Evolutionary conservation across 108 stramenopile genomes (phyloP), one percentile per base, ranked within the genome.

Genomic region (Halocafeteria seosinensis): DNA sequence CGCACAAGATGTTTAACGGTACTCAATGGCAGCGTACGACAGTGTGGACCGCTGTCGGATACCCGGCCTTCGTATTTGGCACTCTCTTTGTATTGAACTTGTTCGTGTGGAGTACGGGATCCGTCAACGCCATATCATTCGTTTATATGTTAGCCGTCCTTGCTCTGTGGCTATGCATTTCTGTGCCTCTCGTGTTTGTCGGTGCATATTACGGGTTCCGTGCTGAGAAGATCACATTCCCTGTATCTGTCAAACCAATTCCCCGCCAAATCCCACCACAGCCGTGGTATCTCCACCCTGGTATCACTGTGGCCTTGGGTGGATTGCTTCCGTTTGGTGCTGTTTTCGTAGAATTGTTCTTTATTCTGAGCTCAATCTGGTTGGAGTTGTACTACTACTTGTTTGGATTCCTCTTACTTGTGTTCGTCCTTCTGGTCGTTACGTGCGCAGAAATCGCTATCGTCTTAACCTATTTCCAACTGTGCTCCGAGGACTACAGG

Each of bases 181-280:
- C 86, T 51, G 87, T 92, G 42, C 98, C 98, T 8, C 74, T 99
- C 34, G 90, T 89, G 57, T 99, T 99, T 71, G 53, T 99, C 23
- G 98, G 98, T 9, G 91, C 92, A 53, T 94, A 93, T 81, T 88
- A 89, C 78, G 98, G 95, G 59, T 99, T 91, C 91, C 93, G 92
- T 84, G 71, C 66, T 57, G 89, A 88, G 38, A 62, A 84, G 26
- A 26, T 64, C 38, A 58, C 55, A 55, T 61, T 77, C 83, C 66
- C 71, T 65, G 47, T 90, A 6, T 17, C 85, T 64, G 90, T 87
- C 24, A 82, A 85, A 38, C 80, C 77, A 60, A 90, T 90, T 67
- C 88, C 92, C 23, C 73, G 91, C 52, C 85, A 85, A 69, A 88
- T 94, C 65, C 95, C 95, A 1, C 67, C 61, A 26, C 75, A 76